Evolutionary conservation across 2,329 filamentous ascomycete species (phyloP).

Genomic region (Alternaria arborescens): DNA sequence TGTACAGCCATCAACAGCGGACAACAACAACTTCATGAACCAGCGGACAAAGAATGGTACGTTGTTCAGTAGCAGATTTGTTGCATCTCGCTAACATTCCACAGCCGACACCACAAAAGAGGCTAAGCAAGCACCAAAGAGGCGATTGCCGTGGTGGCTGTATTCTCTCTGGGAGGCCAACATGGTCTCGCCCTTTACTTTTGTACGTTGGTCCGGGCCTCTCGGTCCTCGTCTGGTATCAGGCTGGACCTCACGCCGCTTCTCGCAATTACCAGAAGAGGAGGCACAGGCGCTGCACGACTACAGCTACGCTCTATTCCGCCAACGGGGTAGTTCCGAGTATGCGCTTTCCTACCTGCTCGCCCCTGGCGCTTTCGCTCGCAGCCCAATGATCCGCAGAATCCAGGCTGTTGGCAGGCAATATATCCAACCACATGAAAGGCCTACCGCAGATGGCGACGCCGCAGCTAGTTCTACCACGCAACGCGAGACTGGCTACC

Average conservation of each 20-base stretch:
- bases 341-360: slow-evolving; percentile 93
- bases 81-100: background rate
- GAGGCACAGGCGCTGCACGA: slow-evolving; percentile 88
- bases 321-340: slow-evolving; percentile 89
- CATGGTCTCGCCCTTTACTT: slow-evolving; percentile 84
- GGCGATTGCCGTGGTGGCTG: slow-evolving; percentile 82
- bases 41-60: slow-evolving; percentile 51
- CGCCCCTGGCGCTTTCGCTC: slow-evolving; percentile 90
- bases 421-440: slow-evolving; percentile 47
- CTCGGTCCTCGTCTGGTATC: slow-evolving; percentile 91
- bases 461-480: slow-evolving; percentile 14
- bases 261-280: slow-evolving; percentile 81
- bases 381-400: slow-evolving; percentile 83
- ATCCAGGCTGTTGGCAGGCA: slow-evolving; percentile 90
- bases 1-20: slow-evolving; percentile 69
- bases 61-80: background rate
- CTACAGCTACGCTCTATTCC: slow-evolving; percentile 94
- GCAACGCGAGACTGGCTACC: slow-evolving; percentile 71
- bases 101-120: slow-evolving; percentile 39
- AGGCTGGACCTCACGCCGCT: slow-evolving; percentile 91
- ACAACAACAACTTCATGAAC: slow-evolving; percentile 66
- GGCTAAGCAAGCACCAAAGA: slow-evolving; percentile 59
- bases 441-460: slow-evolving; percentile 37
- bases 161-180: slow-evolving; percentile 97
- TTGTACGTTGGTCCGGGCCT: slow-evolving; percentile 87